Base-by-base conservation (phyloP, 768 basidiomycete species). In the Pulveroboletus sp. region DNA sequence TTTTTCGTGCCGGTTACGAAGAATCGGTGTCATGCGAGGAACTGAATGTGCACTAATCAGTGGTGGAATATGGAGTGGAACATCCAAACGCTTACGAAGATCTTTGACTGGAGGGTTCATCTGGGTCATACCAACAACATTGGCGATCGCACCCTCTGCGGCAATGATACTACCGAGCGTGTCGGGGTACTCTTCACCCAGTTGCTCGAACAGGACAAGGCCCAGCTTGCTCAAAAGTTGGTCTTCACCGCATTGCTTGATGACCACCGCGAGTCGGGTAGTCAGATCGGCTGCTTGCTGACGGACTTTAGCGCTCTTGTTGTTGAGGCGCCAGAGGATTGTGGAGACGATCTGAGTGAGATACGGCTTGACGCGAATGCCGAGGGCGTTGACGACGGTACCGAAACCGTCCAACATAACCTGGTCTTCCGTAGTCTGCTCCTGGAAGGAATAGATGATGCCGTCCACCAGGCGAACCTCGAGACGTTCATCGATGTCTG, bases 51-150 rank as follows among this genome's bases (percentile, higher is more conserved):
- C 49, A 26, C 41, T 13, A 50, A 40, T 54, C 39, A 47, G 43
- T 56, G 22, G 14, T 4, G 0, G 7, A 24, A 31, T 8, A 24
- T 13, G 24, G 35, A 39, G 20, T 17, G 29, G 35, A 22, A 34
- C 19, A 50, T 20, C 0, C 9, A 35, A 51, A 45, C 11, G 85
- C 94, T 81, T 69, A 96, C 94, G 67, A 50, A 99, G 83, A 79
- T 99, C 96, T 70, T 99, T 99, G 23, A 99, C 94, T 0, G 96
- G 96, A 13, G 96, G 96, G 67, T 96, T 97, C 96, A 99, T 99
- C 68, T 97, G 93, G 10, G 96, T 96, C 96, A 98, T 99, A 71
- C 96, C 96, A 55, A 99, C 96, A 43, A 98, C 96, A 61, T 98
- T 98, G 57, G 96, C 96, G 62, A 99, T 98, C 41, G 96, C 96